Percentiles rank a stretch among this genome's conserved stretches.
These are phyloP conservation scores for Heliamphora pulchella DNA, from an alignment of 179 eudicot genomes.

Conservation along the genomic window DNA sequence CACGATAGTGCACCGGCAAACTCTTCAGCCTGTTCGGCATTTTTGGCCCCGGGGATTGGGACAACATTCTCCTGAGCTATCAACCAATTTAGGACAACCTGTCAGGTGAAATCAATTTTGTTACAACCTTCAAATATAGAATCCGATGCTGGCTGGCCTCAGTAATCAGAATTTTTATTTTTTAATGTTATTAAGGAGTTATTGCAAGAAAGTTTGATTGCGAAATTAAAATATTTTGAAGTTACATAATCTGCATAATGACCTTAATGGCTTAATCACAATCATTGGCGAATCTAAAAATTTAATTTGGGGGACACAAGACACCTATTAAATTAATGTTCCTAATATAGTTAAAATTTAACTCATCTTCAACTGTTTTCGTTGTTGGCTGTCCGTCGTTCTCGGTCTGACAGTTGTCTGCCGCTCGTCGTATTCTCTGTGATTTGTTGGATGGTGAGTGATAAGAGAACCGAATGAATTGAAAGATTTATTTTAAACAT, in stretches of 20 bases:
- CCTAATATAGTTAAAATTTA: too few relatives aligned
- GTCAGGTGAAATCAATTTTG: not conserved
- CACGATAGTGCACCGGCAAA: conserved; percentile 85
- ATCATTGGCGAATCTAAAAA: not conserved
- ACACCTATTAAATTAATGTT: too few relatives aligned
- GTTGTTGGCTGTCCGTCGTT: too few relatives aligned
- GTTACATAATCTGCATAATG: too few relatives aligned
- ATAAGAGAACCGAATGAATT: too few relatives aligned
- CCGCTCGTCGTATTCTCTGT: too few relatives aligned
- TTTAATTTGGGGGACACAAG: not conserved
- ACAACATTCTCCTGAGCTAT: conserved; percentile 81
- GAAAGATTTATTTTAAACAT: too few relatives aligned
- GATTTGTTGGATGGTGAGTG: too few relatives aligned
- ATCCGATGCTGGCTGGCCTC: not conserved
- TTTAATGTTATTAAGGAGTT: not conserved
- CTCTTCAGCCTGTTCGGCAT: conserved; percentile 73
- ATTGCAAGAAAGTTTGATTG: not conserved
- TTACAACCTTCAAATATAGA: not conserved
- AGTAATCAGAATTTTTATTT: not conserved
- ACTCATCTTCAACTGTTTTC: too few relatives aligned
- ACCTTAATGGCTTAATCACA: not conserved
- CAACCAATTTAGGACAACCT: conserved; percentile 87
- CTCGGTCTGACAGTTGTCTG: too few relatives aligned
- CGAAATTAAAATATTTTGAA: not conserved
- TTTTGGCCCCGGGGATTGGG: conserved; percentile 93